Base-by-base conservation (phyloP, 495 filamentous ascomycete species). In the Penicillium cosmopolitanum region DNA sequence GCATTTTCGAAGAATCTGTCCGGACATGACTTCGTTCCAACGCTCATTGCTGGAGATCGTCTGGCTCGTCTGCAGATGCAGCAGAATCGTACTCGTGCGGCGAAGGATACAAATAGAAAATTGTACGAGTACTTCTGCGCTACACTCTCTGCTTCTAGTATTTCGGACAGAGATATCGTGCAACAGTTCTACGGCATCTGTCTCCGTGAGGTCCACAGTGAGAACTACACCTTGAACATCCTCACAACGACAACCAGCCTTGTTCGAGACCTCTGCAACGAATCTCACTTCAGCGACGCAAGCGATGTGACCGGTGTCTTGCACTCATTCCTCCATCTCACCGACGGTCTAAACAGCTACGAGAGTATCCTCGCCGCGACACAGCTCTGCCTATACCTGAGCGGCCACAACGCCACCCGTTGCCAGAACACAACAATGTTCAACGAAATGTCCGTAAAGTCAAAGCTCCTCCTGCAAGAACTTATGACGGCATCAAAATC, bases 111-210 rank as follows among this genome's bases (percentile, higher is more conserved):
- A 1, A 68, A 84, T 13, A 79, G 81, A 60, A 77, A 82, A 63
- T 74, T 84, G 62, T 78, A 85, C 50, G 80, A 80, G 42, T 77
- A 81, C 35, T 74, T 85, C 68, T 88, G 87, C 68, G 72, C 75
- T 55, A 81, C 80, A 28, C 73, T 83, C 28, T 86, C 80, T 48
- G 73, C 76, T 13, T 69, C 72, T 8, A 60, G 63, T 18, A 66
- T 82, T 28, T 65, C 61, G 35, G 67, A 62, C 64, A 81, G 69
- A 60, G 77, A 68, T 57, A 56, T 70, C 53, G 65, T 77, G 8
- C 67, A 73, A 50, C 64, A 73, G 34, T 77, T 84, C 62, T 81
- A 84, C 62, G 73, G 75, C 51, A 71, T 82, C n/a, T 80, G 79
- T n/a, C 66, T 85, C 9, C 74, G 82, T 25, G 73, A 76, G 28